Conservation (phyloP, 345 rosid species). For the Dipteronia dyeriana region DNA sequence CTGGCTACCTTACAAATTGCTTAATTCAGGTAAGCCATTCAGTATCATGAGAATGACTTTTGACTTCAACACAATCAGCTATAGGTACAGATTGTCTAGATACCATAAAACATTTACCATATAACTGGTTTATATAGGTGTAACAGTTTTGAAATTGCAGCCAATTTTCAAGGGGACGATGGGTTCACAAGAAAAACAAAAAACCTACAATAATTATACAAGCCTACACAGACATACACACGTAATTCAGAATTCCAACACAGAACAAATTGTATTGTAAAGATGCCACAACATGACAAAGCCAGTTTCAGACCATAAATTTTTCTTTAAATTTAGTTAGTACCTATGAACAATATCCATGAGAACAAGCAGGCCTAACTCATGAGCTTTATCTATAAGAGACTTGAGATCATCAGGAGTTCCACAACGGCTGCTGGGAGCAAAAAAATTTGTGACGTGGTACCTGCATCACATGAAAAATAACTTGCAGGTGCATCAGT, state of each 20-base stretch:
- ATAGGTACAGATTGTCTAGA: background rate
- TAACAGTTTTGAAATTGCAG: background rate
- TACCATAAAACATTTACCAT: background rate
- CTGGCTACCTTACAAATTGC: background rate
- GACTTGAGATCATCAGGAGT: constrained; percentile 98
- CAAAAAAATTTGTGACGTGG: constrained; percentile 92
- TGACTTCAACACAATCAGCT: background rate
- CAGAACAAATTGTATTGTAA: background rate
- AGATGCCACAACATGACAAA: background rate
- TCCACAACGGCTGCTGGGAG: constrained; percentile 98
- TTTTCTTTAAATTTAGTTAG: constrained; percentile 19
- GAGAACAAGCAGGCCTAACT: constrained; percentile 87
- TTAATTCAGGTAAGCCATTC: background rate
- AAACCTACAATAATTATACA: background rate
- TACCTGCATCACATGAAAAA: constrained; percentile 62
- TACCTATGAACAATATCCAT: constrained; percentile 99
- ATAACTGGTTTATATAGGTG: background rate
- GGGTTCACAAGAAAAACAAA: background rate
- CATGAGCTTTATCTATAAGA: constrained; percentile 92
- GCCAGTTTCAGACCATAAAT: constrained; percentile 17
- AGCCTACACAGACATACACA: background rate
- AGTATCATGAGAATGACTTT: background rate
- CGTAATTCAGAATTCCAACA: background rate
- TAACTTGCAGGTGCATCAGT: constrained; percentile 19
- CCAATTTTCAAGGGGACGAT: background rate